A percentile compares a stretch with the other conserved stretches of the same genome.
Evolutionary conservation across 805 yeast genomes (phyloP).

Genomic region (Pichia exigua): DNA sequence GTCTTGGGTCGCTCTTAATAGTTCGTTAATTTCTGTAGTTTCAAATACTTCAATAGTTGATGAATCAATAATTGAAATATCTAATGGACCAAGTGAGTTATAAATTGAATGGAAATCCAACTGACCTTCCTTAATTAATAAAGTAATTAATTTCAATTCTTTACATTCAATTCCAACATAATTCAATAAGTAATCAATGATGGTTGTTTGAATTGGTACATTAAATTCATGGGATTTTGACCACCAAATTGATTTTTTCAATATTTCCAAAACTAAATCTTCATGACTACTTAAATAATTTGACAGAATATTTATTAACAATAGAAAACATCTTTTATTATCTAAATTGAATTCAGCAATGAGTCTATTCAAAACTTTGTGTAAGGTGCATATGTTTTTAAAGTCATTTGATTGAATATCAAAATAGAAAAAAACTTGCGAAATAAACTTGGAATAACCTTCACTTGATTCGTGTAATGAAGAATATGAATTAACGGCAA

Average conservation of each 20-base stretch:
- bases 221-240: conserved; percentile 9
- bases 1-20: conserved; percentile 39
- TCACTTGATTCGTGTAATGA: conserved; percentile 66
- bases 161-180: conserved; percentile 4
- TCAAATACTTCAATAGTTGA: conserved; percentile 12
- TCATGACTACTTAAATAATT: conserved; percentile 37
- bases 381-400: conserved; percentile 30
- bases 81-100: conserved; percentile 45
- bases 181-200: conserved; percentile 23
- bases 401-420: conserved; percentile 21
- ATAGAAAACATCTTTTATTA: conserved; percentile 58
- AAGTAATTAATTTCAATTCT: conserved; percentile 33
- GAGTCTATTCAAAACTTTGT: conserved; percentile 43
- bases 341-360: conserved; percentile 76
- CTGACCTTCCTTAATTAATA: conserved; percentile 59
- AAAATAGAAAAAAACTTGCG: conserved; percentile 39
- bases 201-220: conserved; percentile 16
- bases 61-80: conserved; percentile 14
- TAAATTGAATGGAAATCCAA: conserved; percentile 57
- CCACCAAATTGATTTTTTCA: conserved; percentile 63
- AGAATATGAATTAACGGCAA: conserved; percentile 37
- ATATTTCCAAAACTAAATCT: conserved; percentile 39
- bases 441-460: conserved; percentile 63
- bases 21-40: conserved; percentile 30
- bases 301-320: conserved; percentile 48